Conservation (phyloP, 225 moss, liverwort and hornwort species). For the Pseudisothecium myosuroides region DNA sequence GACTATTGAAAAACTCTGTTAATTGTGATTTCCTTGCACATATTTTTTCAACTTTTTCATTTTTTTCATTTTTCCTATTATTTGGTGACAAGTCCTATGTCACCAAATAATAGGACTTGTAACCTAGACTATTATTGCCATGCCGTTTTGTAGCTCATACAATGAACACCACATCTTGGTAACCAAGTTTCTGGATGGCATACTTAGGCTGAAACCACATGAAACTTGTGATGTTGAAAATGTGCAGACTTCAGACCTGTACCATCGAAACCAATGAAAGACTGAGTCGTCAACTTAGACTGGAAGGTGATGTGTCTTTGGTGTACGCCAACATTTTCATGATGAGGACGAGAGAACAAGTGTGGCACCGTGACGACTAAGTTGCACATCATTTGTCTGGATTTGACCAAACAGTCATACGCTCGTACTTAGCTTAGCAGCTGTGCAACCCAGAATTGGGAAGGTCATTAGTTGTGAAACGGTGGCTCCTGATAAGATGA, state of each 20-base stretch:
- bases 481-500: background rate
- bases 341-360: background rate
- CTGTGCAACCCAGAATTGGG: background rate
- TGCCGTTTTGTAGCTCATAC: background rate
- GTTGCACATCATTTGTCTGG: background rate
- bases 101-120: background rate
- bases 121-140: too few species aligned
- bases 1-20: background rate
- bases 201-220: background rate
- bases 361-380: background rate
- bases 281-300: background rate
- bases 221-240: background rate
- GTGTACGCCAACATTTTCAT: background rate
- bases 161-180: background rate
- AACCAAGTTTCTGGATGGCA: background rate
- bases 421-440: background rate
- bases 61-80: background rate
- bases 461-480: background rate
- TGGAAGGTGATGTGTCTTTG: too few species aligned
- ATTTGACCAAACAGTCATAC: background rate
- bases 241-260: background rate
- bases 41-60: background rate
- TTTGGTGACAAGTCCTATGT: too few species aligned
- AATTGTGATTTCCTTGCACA: too few species aligned
- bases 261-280: background rate